Base-by-base conservation (phyloP, 2,329 filamentous ascomycete species). In the Beauveria sp. region DNA sequence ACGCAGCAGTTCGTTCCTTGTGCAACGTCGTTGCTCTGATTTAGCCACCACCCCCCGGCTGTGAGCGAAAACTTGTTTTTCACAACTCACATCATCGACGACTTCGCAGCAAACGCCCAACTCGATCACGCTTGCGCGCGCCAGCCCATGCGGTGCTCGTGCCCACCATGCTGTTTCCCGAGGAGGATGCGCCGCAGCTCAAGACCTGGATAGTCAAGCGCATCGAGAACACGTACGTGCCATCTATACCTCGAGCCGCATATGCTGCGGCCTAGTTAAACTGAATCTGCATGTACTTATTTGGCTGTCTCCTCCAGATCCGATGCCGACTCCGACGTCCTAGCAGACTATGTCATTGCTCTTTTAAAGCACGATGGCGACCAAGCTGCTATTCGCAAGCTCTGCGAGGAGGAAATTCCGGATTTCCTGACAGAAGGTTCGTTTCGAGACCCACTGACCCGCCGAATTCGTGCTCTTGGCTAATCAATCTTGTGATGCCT, bases 281-380 rank as follows among this genome's bases (percentile, higher is more conserved):
- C 12, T 30, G 26, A 16, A 50, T 30, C 7, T 30, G 38, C 24
- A 38, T 9, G 40, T 28, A 22, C 58, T 66, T 52, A 68, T 63
- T 6, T 20, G 45, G 12, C 14, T 4, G 5, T 42, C 28, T 54
- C 62, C n/a, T 53, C 30, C 65, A 91, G 89, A 58, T 90, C 88
- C 30, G 89, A 93, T 69, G 89, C 89, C 56, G 90, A 95, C 71
- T 84, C 87, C 38, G 90, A 92, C 69, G 89, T 93, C 5, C 85
- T 95, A 3, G 90, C 89, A 52, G 90, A 95, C 68, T 95, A 93
- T 71, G 87, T 93, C n/a, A 80, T 93, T 64, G 90, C 89, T 7
- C 81, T 95, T 22, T 76, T 93, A 51, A 83, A 84, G 65, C 86
- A 89, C 64, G 88, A 91, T 65, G 87, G 87, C 64, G 79, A 85